These are phyloP conservation scores for Ustilaginoidea virens DNA, from an alignment of 2,329 filamentous ascomycete species.

Conservation along the genomic window DNA sequence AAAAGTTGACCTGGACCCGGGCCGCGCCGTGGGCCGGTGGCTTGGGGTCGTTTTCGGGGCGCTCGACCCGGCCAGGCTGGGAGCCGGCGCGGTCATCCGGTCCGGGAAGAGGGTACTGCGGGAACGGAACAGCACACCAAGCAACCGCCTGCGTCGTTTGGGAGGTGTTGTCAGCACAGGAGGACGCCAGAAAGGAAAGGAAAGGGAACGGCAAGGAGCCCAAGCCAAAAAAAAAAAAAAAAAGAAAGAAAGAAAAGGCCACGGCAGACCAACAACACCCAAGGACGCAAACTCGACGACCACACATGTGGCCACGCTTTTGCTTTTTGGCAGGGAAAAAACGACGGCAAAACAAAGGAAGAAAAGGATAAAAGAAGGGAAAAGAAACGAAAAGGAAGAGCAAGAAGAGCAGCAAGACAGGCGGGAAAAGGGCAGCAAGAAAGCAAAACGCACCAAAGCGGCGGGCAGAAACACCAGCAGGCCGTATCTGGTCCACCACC, in stretches of 20 bases:
- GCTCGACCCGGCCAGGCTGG: too few species aligned
- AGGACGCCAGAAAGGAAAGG: too few species aligned
- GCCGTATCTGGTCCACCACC: slow-evolving; percentile 49
- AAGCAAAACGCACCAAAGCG: slow-evolving; percentile 29
- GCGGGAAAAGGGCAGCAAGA: too few species aligned
- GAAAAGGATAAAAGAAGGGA: too few species aligned
- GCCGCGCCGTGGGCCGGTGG: slow-evolving; percentile 47
- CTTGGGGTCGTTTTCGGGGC: slow-evolving; percentile 14
- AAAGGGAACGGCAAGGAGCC: too few species aligned
- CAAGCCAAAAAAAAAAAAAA: not conserved
- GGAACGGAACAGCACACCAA: slow-evolving; percentile 52
- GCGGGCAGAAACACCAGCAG: slow-evolving; percentile 47
- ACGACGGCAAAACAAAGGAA: too few species aligned
- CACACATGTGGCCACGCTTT: not conserved
- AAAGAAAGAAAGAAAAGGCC: too few species aligned
- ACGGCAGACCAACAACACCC: too few species aligned
- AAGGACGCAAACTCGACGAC: too few species aligned
- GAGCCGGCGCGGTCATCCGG: slow-evolving; percentile 19
- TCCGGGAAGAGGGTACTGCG: slow-evolving; percentile 40
- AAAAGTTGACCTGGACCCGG: slow-evolving; percentile 51
- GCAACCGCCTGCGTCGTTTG: slow-evolving; percentile 31
- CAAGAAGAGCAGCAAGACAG: too few species aligned
- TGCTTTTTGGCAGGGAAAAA: not conserved
- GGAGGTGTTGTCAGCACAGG: too few species aligned
- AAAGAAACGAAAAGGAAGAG: too few species aligned